Conservation (phyloP, 371 early-diverging fungal species). For the Agmasoma carcini region DNA sequence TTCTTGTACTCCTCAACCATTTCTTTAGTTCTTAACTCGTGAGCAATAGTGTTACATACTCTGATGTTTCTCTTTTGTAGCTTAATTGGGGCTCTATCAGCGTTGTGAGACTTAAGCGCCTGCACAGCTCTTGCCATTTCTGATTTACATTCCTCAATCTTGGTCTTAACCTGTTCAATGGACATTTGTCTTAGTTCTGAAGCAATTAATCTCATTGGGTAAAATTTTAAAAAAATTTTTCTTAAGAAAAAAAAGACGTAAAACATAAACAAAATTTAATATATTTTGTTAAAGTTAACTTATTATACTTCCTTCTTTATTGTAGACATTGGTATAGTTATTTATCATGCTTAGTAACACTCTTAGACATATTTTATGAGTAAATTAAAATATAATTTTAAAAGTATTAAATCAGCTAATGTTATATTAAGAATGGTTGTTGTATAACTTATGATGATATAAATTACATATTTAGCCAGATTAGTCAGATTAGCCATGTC, state of each 20-base stretch:
- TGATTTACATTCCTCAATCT: slow-evolving; percentile 12
- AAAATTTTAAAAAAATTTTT: slow-evolving; percentile 19
- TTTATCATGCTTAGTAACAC: too few species aligned
- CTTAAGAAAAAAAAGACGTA: not conserved
- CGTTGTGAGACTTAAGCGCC: slow-evolving; percentile 25
- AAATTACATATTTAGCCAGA: too few species aligned
- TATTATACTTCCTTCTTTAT: too few species aligned
- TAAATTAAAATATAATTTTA: too few species aligned
- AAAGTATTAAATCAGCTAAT: too few species aligned
- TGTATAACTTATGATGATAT: too few species aligned
- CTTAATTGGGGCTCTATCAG: slow-evolving; percentile 39
- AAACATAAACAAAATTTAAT: too few species aligned
- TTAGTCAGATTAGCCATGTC: too few species aligned
- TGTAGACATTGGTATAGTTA: too few species aligned
- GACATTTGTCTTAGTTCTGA: slow-evolving; percentile 25
- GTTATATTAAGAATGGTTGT: too few species aligned
- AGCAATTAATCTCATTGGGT: slow-evolving; percentile 22
- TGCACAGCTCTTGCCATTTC: slow-evolving; percentile 26
- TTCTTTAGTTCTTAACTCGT: slow-evolving; percentile 34
- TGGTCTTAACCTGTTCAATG: slow-evolving; percentile 26
- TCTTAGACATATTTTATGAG: too few species aligned
- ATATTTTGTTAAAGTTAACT: too few species aligned
- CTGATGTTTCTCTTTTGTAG: slow-evolving; percentile 41
- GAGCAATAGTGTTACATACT: slow-evolving; percentile 11
- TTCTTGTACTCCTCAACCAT: slow-evolving; percentile 33